These are phyloP conservation scores for Cryptococcus sp. DNA, from an alignment of 1,284 basidiomycete genomes.

Conservation along the genomic window DNA sequence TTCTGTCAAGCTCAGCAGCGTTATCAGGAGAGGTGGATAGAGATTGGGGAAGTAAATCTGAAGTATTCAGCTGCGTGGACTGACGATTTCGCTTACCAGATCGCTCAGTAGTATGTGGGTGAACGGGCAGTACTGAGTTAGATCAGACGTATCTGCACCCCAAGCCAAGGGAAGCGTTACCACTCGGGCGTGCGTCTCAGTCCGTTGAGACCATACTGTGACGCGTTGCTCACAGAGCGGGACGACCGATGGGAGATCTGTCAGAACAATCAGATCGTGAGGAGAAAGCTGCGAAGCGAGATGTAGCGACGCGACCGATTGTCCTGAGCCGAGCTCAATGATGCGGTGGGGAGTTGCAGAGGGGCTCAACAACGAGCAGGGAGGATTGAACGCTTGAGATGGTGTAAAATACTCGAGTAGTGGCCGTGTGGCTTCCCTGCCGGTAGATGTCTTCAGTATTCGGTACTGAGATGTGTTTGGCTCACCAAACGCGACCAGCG, in stretches of 20 bases:
- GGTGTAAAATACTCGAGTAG: slow-evolving; percentile 46
- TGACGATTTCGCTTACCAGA: slow-evolving; percentile 34
- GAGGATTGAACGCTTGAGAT: slow-evolving; percentile 29
- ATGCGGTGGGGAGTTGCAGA: slow-evolving; percentile 20
- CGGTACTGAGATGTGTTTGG: neutral
- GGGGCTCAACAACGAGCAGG: slow-evolving; percentile 37
- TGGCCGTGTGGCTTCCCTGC: slow-evolving; percentile 45
- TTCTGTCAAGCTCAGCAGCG: slow-evolving; percentile 44
- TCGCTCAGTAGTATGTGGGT: slow-evolving; percentile 51
- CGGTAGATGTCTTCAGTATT: neutral
- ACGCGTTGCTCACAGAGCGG: slow-evolving; percentile 41
- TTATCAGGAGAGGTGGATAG: slow-evolving; percentile 44
- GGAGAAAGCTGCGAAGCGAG: slow-evolving; percentile 32
- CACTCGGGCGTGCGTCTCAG: slow-evolving; percentile 20
- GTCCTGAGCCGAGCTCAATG: slow-evolving; percentile 50
- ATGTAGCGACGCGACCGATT: slow-evolving; percentile 45
- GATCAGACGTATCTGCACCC: slow-evolving; percentile 29
- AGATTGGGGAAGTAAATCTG: slow-evolving; percentile 52
- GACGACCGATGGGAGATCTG: slow-evolving; percentile 48
- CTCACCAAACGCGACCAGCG: slow-evolving; percentile 49
- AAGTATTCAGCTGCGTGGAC: neutral
- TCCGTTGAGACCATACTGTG: slow-evolving; percentile 16
- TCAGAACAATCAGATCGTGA: slow-evolving; percentile 37
- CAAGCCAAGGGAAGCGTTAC: slow-evolving; percentile 38
- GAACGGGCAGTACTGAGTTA: slow-evolving; percentile 25